These are phyloP conservation scores for Alternaria atra DNA, from an alignment of 2,329 filamentous ascomycete genomes.

Conservation along the genomic window DNA sequence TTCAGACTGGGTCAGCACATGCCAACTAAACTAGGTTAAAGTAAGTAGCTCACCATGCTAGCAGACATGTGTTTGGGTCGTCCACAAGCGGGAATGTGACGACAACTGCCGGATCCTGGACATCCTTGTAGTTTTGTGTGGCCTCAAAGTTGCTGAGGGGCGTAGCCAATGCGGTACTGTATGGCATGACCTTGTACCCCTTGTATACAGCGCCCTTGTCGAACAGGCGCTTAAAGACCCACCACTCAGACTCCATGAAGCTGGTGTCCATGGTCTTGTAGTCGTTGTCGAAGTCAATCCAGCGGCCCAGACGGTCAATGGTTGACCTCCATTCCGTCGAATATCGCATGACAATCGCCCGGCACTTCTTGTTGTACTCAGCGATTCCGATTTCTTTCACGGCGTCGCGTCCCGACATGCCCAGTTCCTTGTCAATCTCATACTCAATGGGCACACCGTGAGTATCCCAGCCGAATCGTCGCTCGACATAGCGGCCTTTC, in stretches of 20 bases:
- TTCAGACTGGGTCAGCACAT: conserved; percentile 14
- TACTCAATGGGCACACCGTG: conserved; percentile 95
- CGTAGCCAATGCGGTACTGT: conserved; percentile 88
- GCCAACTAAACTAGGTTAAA: background rate
- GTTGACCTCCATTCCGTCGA: conserved; percentile 86
- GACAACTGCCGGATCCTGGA: conserved; percentile 88
- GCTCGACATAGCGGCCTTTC: conserved; percentile 92
- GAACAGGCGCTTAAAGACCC: conserved; percentile 93
- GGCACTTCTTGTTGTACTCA: conserved; percentile 91
- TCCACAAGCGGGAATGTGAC: conserved; percentile 85
- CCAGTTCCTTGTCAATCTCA: conserved; percentile 96
- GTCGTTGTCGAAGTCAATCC: conserved; percentile 98
- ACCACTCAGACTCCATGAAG: conserved; percentile 97
- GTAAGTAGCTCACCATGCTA: conserved; percentile 69
- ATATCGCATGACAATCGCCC: conserved; percentile 92
- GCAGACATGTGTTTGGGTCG: conserved; percentile 76
- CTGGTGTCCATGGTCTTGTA: conserved; percentile 97
- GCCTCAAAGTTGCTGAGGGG: conserved; percentile 93
- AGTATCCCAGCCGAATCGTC: conserved; percentile 94
- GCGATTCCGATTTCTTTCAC: conserved; percentile 86
- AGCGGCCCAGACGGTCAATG: conserved; percentile 87
- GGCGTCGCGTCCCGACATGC: conserved; percentile 85
- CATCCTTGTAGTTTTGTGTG: conserved; percentile 93
- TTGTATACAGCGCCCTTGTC: conserved; percentile 91
- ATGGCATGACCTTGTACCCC: conserved; percentile 92